Evolutionary conservation across 2,329 filamentous ascomycete species (phyloP).

Genomic region (Fusarium piperis): DNA sequence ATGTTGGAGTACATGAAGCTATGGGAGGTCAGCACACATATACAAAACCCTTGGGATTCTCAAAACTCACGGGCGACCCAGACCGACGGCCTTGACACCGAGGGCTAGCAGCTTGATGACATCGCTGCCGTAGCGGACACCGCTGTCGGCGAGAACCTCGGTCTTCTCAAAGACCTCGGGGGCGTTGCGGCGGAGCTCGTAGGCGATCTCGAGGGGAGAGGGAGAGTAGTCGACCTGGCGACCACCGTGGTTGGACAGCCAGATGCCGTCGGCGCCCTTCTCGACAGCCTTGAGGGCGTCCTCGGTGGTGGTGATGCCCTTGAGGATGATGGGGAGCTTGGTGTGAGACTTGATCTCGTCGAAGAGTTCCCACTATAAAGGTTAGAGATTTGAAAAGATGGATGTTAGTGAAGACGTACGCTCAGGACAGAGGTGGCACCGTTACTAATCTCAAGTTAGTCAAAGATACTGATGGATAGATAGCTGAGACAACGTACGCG

Average conservation of each 20-base stretch:
- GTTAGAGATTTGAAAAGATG: background rate
- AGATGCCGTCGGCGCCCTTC: conserved; percentile 49
- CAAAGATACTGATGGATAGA: too few relatives aligned
- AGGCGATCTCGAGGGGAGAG: conserved; percentile 38
- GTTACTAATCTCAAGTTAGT: conserved; percentile 26
- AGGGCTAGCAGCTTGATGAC: conserved; percentile 53
- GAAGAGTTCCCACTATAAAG: conserved; percentile 35
- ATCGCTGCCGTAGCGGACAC: conserved; percentile 51
- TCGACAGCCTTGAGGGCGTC: conserved; percentile 48
- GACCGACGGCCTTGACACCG: conserved; percentile 52
- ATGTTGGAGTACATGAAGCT: conserved; percentile 61
- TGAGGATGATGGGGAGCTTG: conserved; percentile 50
- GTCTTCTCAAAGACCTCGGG: conserved; percentile 50
- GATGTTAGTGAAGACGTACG: background rate
- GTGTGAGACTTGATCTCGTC: conserved; percentile 46
- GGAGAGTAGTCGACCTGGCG: conserved; percentile 51
- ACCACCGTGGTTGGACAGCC: conserved; percentile 54
- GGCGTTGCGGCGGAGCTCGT: conserved; percentile 49
- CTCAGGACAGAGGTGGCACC: conserved; percentile 35
- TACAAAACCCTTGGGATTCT: fast-evolving
- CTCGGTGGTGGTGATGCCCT: conserved; percentile 51
- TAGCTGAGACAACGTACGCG: conserved; percentile 9
- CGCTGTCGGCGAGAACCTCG: conserved; percentile 51
- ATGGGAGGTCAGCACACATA: background rate
- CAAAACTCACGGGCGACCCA: conserved; percentile 51